A percentile compares a stretch with the other conserved stretches of the same genome.
Evolutionary conservation across 1,284 basidiomycete genomes (phyloP).

Genomic region (Volvariella volvacea): DNA sequence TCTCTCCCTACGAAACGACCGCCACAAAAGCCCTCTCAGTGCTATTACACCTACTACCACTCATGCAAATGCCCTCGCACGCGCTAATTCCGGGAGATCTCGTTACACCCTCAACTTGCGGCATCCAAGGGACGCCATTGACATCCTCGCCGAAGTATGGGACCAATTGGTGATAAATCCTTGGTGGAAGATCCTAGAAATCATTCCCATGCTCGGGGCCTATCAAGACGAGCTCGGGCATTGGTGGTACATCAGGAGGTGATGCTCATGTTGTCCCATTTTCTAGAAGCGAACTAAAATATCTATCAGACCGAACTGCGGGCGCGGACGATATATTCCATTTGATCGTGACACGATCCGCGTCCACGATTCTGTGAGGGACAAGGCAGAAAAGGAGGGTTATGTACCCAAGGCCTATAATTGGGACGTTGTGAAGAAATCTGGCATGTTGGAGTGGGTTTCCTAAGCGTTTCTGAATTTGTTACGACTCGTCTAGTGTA

Average conservation of each 20-base stretch:
- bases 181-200: constrained; percentile 18
- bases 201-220: constrained; percentile 16
- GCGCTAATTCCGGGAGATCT: background rate
- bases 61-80: background rate
- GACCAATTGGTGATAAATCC: constrained; percentile 14
- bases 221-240: constrained; percentile 15
- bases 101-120: too few relatives aligned
- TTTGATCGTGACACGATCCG: constrained; percentile 13
- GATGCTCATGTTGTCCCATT: constrained; percentile 4
- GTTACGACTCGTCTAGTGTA: too few relatives aligned
- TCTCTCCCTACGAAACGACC: background rate
- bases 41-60: background rate
- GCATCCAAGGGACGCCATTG: constrained; percentile 6
- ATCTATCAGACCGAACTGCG: constrained; percentile 16
- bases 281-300: background rate
- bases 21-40: too few relatives aligned
- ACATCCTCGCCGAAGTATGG: constrained; percentile 13
- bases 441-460: constrained; percentile 12
- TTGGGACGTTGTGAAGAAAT: constrained; percentile 12
- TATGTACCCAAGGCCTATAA: constrained; percentile 16
- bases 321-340: constrained; percentile 19
- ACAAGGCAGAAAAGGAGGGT: constrained; percentile 10
- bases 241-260: constrained; percentile 18
- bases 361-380: constrained; percentile 16
- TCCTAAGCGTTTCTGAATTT: background rate